Evolutionary conservation across 495 filamentous ascomycete species (phyloP).

Genomic region (Choiromyces venosus): DNA sequence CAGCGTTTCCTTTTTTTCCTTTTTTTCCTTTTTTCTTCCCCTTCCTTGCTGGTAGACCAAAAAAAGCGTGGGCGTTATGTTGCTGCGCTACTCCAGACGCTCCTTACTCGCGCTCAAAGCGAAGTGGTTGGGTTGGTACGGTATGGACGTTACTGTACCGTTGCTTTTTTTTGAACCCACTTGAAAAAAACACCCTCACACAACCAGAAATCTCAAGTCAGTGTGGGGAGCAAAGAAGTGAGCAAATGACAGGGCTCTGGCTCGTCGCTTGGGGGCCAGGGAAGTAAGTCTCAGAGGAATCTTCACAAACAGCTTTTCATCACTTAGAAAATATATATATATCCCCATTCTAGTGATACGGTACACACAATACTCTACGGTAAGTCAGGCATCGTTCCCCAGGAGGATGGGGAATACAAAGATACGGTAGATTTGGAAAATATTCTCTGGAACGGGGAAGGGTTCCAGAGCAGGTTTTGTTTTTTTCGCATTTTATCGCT

Average conservation of each 20-base stretch:
- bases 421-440: constrained; percentile 18
- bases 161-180: not conserved
- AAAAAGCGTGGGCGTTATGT: not conserved
- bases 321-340: not conserved
- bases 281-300: not conserved
- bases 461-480: constrained; percentile 8
- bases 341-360: not conserved
- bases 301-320: not conserved
- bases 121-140: constrained; percentile 1
- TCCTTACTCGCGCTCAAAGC: not conserved
- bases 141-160: not conserved
- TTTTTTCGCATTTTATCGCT: constrained; percentile 3
- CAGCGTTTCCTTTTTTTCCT: not conserved
- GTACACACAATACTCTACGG: not conserved
- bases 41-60: not conserved
- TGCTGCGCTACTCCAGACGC: not conserved
- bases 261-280: not conserved
- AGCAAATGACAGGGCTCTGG: not conserved
- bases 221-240: not conserved
- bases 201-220: not conserved
- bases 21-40: not conserved
- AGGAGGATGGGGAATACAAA: not conserved
- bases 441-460: constrained; percentile 22
- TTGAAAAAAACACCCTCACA: not conserved
- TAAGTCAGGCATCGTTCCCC: not conserved